Conservation (phyloP, 306 rosid genomes). For the Geum urbanum region DNA sequence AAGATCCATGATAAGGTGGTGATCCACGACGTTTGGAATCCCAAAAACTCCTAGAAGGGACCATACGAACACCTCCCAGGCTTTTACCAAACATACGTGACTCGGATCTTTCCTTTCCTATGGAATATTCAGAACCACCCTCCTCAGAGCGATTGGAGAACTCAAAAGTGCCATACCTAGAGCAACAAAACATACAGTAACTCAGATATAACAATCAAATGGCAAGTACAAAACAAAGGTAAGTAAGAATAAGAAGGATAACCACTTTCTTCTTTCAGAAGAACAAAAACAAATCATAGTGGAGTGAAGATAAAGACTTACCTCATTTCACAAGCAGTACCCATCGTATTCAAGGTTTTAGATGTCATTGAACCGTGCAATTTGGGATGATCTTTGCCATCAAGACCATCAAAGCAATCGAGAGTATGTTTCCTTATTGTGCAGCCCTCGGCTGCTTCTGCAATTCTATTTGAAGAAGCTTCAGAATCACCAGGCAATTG, state of each 20-base stretch:
- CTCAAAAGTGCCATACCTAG: slow-evolving; percentile 25
- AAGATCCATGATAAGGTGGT: slow-evolving; percentile 21
- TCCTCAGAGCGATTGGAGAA: slow-evolving; percentile 20
- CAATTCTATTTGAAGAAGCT: slow-evolving; percentile 20
- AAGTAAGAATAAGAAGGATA: neutral
- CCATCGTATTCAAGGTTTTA: slow-evolving; percentile 19
- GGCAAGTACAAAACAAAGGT: neutral
- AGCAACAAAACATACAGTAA: neutral
- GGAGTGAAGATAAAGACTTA: neutral
- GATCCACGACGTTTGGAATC: slow-evolving; percentile 23
- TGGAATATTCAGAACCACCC: slow-evolving; percentile 17
- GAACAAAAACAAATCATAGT: neutral
- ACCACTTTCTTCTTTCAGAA: neutral
- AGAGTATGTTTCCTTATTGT: slow-evolving; percentile 18
- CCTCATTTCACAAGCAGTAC: slow-evolving; percentile 16
- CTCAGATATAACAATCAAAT: neutral
- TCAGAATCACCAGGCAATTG: slow-evolving; percentile 26
- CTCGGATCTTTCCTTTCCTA: slow-evolving; percentile 27
- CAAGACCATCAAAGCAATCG: slow-evolving; percentile 12
- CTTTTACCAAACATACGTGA: slow-evolving; percentile 18
- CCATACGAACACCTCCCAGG: slow-evolving; percentile 5
- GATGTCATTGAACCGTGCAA: slow-evolving; percentile 21
- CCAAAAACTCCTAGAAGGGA: slow-evolving; percentile 18
- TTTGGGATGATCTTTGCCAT: slow-evolving; percentile 19
- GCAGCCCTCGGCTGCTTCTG: slow-evolving; percentile 24